Base-by-base conservation (phyloP, 179 eudicot species). In the Drosera spatulata region DNA sequence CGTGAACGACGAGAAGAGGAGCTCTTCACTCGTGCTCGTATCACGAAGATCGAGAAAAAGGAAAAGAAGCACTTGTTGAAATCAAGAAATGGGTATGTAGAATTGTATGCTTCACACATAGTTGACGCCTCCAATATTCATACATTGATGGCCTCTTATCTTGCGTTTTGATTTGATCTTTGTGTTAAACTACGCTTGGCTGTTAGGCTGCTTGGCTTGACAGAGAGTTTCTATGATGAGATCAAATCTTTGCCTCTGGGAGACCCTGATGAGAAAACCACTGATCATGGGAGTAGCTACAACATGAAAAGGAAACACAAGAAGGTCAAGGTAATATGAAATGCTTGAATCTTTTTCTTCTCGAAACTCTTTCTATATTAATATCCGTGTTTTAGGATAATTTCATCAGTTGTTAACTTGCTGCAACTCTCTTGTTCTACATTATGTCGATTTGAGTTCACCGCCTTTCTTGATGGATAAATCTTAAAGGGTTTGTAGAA, bases 201-300 rank as follows among this genome's bases (percentile, higher is more conserved):
- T 47, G 5, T 11, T 39, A 88, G 97, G 81, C 69, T 88, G 74
- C 81, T 54, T 69, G 88, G 91, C 50, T 62, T 91, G 74, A 74
- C 88, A 12, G 94, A 88, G 42, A 77, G 82, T 75, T 91, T 91
- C 71, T 75, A 54, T 71, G 94, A 91, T 55, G 97, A 83, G 71
- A 72, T 91, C 45, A 91, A 78, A 69, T 62, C 72, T 68, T 78
- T 87, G 51, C 87, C 93, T 11, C 15, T 90, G 49, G 96, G 71
- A 76, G 84, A 72, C 44, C 77, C 57, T 51, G 73, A 6, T 61
- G 71, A 64, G 45, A 82, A 78, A 62, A 69, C 65, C 56, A 62
- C 67, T 50, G 50, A 72, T 45, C 51, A 68, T 61, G 79, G 71
- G 60, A 64, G 65, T 73, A 65, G 73, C 49, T 50, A 75, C 44